Conservation (phyloP, 306 rosid genomes). For the Ochetophila trinervis region DNA sequence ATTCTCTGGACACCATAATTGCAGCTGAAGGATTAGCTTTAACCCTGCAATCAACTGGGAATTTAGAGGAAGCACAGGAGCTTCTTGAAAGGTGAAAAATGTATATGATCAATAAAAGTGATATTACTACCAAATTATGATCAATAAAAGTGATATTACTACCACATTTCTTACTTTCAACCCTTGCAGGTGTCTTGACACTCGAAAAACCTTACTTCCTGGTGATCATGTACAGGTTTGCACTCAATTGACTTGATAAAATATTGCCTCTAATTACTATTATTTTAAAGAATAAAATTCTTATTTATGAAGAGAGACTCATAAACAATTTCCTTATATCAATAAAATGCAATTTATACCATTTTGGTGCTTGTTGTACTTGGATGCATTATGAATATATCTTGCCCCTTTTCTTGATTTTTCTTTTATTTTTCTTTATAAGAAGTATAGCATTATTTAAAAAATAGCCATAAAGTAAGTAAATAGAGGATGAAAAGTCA, state of each 20-base stretch:
- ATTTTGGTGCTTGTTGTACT: not conserved
- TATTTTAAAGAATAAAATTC: not conserved
- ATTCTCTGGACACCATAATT: constrained; percentile 65
- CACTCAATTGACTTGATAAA: not conserved
- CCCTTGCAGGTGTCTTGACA: constrained; percentile 61
- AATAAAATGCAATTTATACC: too few species aligned
- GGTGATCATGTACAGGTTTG: constrained; percentile 69
- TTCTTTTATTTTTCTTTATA: too few species aligned
- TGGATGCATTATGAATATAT: not conserved
- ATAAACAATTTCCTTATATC: too few species aligned
- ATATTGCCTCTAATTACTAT: not conserved
- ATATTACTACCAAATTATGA: too few species aligned
- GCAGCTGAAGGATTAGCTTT: constrained; percentile 77
- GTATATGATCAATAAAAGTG: not conserved
- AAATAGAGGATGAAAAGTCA: too few species aligned
- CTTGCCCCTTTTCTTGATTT: not conserved
- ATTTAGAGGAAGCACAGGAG: constrained; percentile 61
- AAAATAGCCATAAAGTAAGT: too few species aligned
- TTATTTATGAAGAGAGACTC: not conserved
- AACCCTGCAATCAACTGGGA: constrained; percentile 53
- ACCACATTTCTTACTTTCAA: not conserved
- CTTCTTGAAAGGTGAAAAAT: constrained; percentile 76
- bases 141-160: not conserved
- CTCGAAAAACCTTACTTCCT: constrained; percentile 63
- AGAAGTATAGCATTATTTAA: too few species aligned